Evolutionary conservation across 257 asterid species (phyloP).

Genomic region (Rehmannia glutinosa): DNA sequence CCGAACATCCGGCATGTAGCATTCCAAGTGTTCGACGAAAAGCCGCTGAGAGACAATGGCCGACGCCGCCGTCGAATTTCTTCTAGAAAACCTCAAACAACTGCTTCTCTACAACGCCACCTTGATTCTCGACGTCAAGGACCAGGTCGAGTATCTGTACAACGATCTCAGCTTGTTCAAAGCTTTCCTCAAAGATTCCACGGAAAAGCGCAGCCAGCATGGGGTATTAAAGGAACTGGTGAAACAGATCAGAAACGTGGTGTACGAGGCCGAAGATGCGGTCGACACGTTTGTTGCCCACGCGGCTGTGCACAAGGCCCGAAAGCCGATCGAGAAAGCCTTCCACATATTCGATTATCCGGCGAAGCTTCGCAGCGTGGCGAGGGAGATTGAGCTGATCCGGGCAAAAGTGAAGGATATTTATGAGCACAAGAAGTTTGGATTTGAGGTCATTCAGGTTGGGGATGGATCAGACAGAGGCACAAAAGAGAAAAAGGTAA

Average conservation of each 20-base stretch:
- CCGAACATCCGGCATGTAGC: background rate
- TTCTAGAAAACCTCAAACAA: conserved; percentile 46
- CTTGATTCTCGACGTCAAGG: conserved; percentile 32
- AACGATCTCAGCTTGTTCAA: conserved; percentile 39
- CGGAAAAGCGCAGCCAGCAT: conserved; percentile 33
- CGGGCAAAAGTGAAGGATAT: conserved; percentile 35
- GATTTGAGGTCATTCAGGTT: conserved; percentile 33
- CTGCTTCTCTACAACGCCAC: conserved; percentile 44
- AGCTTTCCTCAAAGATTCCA: conserved; percentile 43
- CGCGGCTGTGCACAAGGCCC: conserved; percentile 44
- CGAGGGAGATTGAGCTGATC: conserved; percentile 23
- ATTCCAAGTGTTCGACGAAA: conserved; percentile 1
- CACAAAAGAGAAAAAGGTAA: conserved; percentile 39
- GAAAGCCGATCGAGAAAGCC: conserved; percentile 24
- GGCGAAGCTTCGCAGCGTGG: conserved; percentile 33
- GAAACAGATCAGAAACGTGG: conserved; percentile 40
- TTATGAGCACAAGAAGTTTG: conserved; percentile 36
- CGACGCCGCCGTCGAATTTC: conserved; percentile 52
- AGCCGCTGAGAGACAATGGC: conserved; percentile 35
- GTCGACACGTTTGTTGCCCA: conserved; percentile 46
- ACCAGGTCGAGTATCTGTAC: conserved; percentile 32
- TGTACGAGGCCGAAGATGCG: conserved; percentile 55
- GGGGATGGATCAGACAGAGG: conserved; percentile 17
- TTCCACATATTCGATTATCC: conserved; percentile 34
- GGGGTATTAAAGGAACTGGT: conserved; percentile 33